Conservation (phyloP, 805 yeast species). For the Yueomyces sp. region DNA sequence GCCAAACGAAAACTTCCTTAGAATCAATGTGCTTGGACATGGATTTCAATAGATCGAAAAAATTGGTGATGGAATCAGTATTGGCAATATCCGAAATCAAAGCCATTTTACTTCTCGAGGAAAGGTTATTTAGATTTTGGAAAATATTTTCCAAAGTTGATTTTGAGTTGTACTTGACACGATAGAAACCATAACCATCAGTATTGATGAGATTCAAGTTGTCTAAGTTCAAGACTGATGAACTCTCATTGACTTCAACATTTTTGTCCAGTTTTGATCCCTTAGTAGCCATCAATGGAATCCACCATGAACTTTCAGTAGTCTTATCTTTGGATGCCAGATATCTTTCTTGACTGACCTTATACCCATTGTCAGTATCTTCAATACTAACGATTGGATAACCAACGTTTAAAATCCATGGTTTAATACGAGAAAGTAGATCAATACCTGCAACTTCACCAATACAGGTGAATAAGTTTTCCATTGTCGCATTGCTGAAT, state of each 20-base stretch:
- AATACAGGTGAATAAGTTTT: slow-evolving; percentile 50
- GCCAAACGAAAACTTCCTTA: slow-evolving; percentile 26
- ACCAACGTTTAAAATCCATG: slow-evolving; percentile 66
- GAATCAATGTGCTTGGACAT: slow-evolving; percentile 3
- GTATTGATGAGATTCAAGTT: slow-evolving; percentile 29
- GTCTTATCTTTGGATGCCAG: not conserved
- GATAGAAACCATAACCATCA: slow-evolving; percentile 37
- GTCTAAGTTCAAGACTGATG: not conserved
- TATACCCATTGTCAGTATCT: slow-evolving; percentile 12
- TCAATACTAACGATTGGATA: slow-evolving; percentile 51
- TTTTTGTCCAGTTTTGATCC: slow-evolving; percentile 1
- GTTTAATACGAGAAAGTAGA: slow-evolving; percentile 30
- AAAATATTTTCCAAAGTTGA: slow-evolving; percentile 30
- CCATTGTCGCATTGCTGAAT: slow-evolving; percentile 60
- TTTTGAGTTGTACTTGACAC: slow-evolving; percentile 37
- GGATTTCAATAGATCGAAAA: slow-evolving; percentile 7
- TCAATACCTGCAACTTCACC: slow-evolving; percentile 44
- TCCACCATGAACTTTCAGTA: slow-evolving; percentile 33
- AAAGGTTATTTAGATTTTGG: slow-evolving; percentile 26
- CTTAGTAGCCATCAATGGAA: slow-evolving; percentile 30
- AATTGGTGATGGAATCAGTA: slow-evolving; percentile 31
- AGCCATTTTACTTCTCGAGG: slow-evolving; percentile 39
- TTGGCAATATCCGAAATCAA: slow-evolving; percentile 42
- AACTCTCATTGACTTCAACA: not conserved
- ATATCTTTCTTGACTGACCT: slow-evolving; percentile 4